Evolutionary conservation across 371 early-diverging fungal genomes (phyloP).

Genomic region (Lichtheimia ramosa): DNA sequence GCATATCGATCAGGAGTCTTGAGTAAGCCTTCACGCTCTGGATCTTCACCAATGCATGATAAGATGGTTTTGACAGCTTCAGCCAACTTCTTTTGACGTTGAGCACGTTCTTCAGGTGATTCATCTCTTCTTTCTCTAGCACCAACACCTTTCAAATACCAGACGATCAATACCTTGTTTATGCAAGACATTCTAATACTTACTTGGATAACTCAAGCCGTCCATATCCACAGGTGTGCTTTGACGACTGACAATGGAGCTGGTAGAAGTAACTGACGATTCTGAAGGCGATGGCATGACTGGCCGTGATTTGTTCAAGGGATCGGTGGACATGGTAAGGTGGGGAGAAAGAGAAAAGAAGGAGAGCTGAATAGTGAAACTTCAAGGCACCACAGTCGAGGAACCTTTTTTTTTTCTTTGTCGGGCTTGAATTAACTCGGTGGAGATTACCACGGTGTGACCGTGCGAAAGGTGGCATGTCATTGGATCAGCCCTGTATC

Average conservation of each 20-base stretch:
- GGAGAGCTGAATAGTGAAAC: background rate
- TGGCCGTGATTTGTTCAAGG: background rate
- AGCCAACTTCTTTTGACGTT: constrained; percentile 74
- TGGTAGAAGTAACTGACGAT: constrained; percentile 5
- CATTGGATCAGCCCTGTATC: too few relatives aligned
- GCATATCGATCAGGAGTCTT: constrained; percentile 98
- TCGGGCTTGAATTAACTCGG: too few relatives aligned
- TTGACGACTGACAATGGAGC: constrained; percentile 16
- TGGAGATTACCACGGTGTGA: too few relatives aligned
- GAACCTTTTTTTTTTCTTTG: too few relatives aligned
- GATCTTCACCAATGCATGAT: constrained; percentile 95
- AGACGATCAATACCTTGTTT: background rate
- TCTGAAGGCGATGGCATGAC: constrained; percentile 12
- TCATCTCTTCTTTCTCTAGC: constrained; percentile 80
- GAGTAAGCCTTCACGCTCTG: constrained; percentile 89
- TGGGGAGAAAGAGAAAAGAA: background rate
- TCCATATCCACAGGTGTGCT: constrained; percentile 39
- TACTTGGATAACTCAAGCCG: constrained; percentile 58
- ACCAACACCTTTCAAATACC: constrained; percentile 52
- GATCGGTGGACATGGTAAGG: background rate
- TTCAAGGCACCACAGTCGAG: too few relatives aligned
- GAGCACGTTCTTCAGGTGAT: constrained; percentile 64
- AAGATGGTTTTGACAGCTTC: constrained; percentile 88
- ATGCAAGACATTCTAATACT: background rate
- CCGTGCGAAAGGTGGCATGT: too few relatives aligned